These are phyloP conservation scores for Verticillium dahliae DNA, from an alignment of 2,329 filamentous ascomycete species.

Conservation along the genomic window DNA sequence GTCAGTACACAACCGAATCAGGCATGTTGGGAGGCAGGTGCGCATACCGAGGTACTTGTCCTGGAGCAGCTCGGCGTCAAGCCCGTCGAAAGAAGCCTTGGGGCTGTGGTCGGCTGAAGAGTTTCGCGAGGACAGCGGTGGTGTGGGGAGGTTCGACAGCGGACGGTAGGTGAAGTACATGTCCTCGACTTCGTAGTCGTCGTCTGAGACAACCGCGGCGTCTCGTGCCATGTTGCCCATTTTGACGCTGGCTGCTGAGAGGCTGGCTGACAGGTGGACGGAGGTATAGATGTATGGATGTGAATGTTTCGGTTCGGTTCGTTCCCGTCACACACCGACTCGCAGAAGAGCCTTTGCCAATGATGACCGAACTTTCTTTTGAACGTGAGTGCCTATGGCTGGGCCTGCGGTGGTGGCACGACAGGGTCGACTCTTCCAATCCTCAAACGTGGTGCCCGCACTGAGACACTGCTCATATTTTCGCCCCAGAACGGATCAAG, in stretches of 20 bases:
- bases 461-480: conserved; percentile 14
- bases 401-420: background rate
- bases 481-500: background rate
- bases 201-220: conserved; percentile 21
- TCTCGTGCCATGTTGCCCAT: conserved; percentile 12
- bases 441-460: conserved; percentile 11
- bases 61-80: conserved; percentile 35
- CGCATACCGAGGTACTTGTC: conserved; percentile 29
- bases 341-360: background rate
- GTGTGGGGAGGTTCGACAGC: conserved; percentile 61
- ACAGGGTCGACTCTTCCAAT: conserved; percentile 12
- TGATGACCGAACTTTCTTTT: background rate
- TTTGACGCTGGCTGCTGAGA: conserved; percentile 1
- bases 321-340: background rate
- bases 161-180: conserved; percentile 60
- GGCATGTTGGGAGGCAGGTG: background rate
- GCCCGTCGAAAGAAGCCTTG: conserved; percentile 26
- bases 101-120: conserved; percentile 37
- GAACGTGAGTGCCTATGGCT: background rate
- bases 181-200: conserved; percentile 43
- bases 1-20: conserved; percentile 7
- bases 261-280: background rate
- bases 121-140: conserved; percentile 48
- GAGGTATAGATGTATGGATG: background rate
- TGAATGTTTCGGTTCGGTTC: background rate